Evolutionary conservation across 306 rosid genomes (phyloP).

Genomic region (Nissolia schottii): DNA sequence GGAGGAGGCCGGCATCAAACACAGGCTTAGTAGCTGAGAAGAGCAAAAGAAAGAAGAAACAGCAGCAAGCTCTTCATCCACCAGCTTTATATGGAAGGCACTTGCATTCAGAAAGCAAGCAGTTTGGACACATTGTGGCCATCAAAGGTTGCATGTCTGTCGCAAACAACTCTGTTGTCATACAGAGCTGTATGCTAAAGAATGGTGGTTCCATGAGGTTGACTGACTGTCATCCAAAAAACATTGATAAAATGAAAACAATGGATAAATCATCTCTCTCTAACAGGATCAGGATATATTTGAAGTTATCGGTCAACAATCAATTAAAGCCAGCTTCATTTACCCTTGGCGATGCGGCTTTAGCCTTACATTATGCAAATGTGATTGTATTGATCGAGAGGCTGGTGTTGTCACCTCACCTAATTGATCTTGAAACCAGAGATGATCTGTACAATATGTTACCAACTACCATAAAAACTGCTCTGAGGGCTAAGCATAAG

Average conservation of each 20-base stretch:
- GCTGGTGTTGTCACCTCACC: conserved; percentile 54
- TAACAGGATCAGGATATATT: conserved; percentile 43
- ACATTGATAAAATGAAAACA: conserved; percentile 23
- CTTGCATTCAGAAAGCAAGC: conserved; percentile 36
- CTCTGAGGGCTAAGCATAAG: conserved; percentile 61
- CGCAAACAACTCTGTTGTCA: conserved; percentile 48
- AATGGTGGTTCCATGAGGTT: conserved; percentile 73
- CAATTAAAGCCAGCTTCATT: conserved; percentile 39
- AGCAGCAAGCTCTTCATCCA: conserved; percentile 31
- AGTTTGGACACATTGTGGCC: conserved; percentile 40
- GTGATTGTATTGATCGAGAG: conserved; percentile 59
- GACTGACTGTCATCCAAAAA: conserved; percentile 24
- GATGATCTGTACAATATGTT: conserved; percentile 72
- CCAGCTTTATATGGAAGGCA: conserved; percentile 29
- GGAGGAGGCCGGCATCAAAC: conserved; percentile 30
- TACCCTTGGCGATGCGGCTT: conserved; percentile 68
- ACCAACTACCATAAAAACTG: conserved; percentile 46
- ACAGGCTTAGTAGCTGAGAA: conserved; percentile 11
- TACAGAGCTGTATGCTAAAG: conserved; percentile 39
- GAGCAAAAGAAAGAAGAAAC: conserved; percentile 34
- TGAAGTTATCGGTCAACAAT: conserved; percentile 42
- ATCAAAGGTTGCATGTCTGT: conserved; percentile 57
- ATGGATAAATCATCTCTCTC: conserved; percentile 37
- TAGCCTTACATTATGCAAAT: conserved; percentile 80
- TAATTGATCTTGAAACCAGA: conserved; percentile 52